A percentile compares a stretch with the other conserved stretches of the same genome.
Evolutionary conservation across 192 early-diverging fungal species (phyloP).

Genomic region (Gaertneriomyces sp.): DNA sequence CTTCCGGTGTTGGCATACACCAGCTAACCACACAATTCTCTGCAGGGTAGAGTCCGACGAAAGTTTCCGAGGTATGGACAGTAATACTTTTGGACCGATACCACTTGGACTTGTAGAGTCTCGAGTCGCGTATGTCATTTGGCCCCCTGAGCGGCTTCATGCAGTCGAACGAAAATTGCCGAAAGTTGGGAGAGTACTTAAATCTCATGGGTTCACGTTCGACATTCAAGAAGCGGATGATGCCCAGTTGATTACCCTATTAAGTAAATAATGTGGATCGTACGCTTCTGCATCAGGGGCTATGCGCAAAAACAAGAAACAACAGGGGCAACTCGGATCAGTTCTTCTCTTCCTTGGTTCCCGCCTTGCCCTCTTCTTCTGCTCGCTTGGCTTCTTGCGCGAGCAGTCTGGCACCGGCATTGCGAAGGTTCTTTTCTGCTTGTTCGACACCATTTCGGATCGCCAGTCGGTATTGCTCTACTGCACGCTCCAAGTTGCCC

Average conservation of each 20-base stretch:
- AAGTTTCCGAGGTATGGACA: conserved; percentile 73
- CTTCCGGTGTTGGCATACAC: too few species aligned
- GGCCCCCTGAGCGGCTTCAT: conserved; percentile 66
- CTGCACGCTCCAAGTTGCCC: conserved; percentile 53
- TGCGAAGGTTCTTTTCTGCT: conserved; percentile 54
- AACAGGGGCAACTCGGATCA: neutral
- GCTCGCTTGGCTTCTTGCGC: conserved; percentile 26
- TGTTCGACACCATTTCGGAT: conserved; percentile 46
- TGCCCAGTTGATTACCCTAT: neutral
- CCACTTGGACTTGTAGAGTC: conserved; percentile 66
- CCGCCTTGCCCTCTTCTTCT: conserved; percentile 17
- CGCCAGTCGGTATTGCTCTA: conserved; percentile 52
- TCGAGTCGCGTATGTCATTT: conserved; percentile 58
- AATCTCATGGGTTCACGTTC: conserved; percentile 1
- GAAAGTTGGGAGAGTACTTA: conserved; percentile 21
- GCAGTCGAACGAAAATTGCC: conserved; percentile 29
- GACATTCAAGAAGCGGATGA: conserved; percentile 1
- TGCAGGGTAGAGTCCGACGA: too few species aligned
- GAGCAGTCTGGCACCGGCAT: conserved; percentile 39
- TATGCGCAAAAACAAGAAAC: too few species aligned
- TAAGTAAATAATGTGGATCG: too few species aligned
- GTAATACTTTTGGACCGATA: conserved; percentile 75
- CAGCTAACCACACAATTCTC: too few species aligned
- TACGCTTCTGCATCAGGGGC: too few species aligned
- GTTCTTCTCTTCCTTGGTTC: neutral